These are phyloP conservation scores for Macrophomina tecta DNA, from an alignment of 2,329 filamentous ascomycete species.

Conservation along the genomic window DNA sequence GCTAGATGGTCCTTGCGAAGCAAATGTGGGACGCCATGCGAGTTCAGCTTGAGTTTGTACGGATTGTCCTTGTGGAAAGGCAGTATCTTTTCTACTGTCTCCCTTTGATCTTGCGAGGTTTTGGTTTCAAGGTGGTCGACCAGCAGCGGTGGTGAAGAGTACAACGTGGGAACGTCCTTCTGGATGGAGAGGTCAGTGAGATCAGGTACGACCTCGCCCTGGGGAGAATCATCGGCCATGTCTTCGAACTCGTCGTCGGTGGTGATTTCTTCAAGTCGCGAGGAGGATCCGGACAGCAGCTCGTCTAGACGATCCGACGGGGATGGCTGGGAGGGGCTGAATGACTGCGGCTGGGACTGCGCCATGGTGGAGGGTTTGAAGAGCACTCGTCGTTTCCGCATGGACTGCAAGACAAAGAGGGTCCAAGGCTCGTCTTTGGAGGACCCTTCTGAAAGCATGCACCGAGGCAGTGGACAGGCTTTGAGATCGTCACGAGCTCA, in stretches of 20 bases:
- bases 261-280: conserved; percentile 46
- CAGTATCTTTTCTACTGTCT: conserved; percentile 71
- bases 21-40: conserved; percentile 76
- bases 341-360: conserved; percentile 21
- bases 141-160: conserved; percentile 58
- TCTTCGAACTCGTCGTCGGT: conserved; percentile 46
- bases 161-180: conserved; percentile 39
- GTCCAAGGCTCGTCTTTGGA: conserved; percentile 21
- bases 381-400: conserved; percentile 23
- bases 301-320: conserved; percentile 28
- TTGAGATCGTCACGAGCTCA: conserved; percentile 23
- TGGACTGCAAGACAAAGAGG: conserved; percentile 26
- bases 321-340: conserved; percentile 33
- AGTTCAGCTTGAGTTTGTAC: conserved; percentile 65
- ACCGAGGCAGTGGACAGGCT: conserved; percentile 5
- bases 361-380: conserved; percentile 23
- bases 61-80: conserved; percentile 67
- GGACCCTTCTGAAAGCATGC: conserved; percentile 22
- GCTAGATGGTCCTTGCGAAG: conserved; percentile 65
- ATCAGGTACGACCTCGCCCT: conserved; percentile 19
- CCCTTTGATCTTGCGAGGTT: conserved; percentile 71
- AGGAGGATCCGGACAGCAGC: conserved; percentile 18
- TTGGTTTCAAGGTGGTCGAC: conserved; percentile 70
- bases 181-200: conserved; percentile 28
- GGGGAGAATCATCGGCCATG: conserved; percentile 34